Percentiles rank a stretch among this genome's conserved stretches.
Conservation (phyloP, 176 grass and related monocot genomes). For the Juncus inflexus region DNA sequence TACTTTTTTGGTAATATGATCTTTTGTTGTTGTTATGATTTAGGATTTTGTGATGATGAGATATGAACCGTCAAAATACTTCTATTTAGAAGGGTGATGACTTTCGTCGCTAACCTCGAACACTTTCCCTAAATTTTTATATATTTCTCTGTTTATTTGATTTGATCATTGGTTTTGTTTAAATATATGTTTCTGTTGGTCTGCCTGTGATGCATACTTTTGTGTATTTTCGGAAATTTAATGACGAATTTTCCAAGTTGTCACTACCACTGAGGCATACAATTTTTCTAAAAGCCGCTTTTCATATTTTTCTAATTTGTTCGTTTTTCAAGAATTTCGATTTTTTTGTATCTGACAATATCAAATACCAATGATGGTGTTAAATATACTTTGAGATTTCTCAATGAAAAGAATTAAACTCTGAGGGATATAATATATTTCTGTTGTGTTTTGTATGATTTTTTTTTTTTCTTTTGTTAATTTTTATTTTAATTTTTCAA, state of each 20-base stretch:
- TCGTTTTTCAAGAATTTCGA: too few relatives aligned
- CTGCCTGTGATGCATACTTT: conserved; percentile 32
- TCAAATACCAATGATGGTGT: conserved; percentile 26
- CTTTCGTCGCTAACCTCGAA: background rate
- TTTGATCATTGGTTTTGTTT: background rate
- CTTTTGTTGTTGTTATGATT: background rate
- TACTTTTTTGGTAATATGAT: background rate
- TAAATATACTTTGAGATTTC: conserved; percentile 35
- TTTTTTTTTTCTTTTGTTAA: too few relatives aligned
- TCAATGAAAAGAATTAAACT: conserved; percentile 26
- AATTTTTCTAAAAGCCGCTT: background rate
- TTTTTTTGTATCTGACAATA: too few relatives aligned
- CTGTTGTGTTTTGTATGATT: too few relatives aligned
- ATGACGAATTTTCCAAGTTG: conserved; percentile 33
- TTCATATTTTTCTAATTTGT: background rate
- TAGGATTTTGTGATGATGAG: background rate
- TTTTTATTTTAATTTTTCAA: too few relatives aligned
- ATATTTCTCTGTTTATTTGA: background rate
- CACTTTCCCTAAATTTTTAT: background rate
- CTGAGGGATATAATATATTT: conserved; percentile 3
- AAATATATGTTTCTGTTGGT: background rate
- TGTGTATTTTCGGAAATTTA: conserved; percentile 34
- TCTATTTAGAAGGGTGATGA: background rate
- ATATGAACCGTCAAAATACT: background rate
- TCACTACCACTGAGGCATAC: conserved; percentile 45